Evolutionary conservation across 2,329 filamentous ascomycete species (phyloP).

Genomic region (Colletotrichum brevisporum): DNA sequence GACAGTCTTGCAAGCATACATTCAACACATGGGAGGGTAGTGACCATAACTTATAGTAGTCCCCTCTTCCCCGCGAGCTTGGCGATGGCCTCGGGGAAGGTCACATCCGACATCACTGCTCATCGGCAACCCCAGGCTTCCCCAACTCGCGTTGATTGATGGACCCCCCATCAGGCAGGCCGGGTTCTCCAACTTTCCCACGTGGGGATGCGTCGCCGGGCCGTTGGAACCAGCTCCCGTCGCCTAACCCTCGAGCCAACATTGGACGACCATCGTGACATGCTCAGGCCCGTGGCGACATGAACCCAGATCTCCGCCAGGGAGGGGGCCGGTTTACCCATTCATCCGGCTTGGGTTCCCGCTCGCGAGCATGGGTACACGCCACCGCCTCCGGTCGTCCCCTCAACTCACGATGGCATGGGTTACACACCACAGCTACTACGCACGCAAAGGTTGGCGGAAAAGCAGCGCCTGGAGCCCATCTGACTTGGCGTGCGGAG

Average conservation of each 20-base stretch:
- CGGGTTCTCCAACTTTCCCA: conserved; percentile 7
- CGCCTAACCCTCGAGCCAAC: background rate
- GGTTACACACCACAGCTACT: background rate
- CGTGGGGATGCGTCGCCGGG: conserved; percentile 21
- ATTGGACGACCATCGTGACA: background rate
- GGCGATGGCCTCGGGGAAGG: background rate
- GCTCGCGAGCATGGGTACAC: background rate
- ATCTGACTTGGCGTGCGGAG: conserved; percentile 29
- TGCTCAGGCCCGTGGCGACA: background rate
- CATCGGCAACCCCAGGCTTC: background rate
- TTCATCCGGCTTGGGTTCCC: conserved; percentile 20
- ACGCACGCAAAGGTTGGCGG: background rate
- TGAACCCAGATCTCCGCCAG: background rate
- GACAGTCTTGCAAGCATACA: no score
- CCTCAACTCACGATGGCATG: no score
- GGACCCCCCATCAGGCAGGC: no score
- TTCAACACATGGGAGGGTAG: background rate
- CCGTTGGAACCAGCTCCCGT: conserved; percentile 17
- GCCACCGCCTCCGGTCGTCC: background rate
- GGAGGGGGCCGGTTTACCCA: conserved; percentile 2
- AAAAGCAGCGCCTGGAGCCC: conserved; percentile 5
- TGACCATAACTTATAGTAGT: conserved; percentile 14
- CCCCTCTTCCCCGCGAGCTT: background rate
- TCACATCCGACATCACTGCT: background rate
- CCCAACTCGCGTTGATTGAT: background rate